Evolutionary conservation across 2,329 filamentous ascomycete genomes (phyloP).

Genomic region (Lasiodiplodia hormozganensis): DNA sequence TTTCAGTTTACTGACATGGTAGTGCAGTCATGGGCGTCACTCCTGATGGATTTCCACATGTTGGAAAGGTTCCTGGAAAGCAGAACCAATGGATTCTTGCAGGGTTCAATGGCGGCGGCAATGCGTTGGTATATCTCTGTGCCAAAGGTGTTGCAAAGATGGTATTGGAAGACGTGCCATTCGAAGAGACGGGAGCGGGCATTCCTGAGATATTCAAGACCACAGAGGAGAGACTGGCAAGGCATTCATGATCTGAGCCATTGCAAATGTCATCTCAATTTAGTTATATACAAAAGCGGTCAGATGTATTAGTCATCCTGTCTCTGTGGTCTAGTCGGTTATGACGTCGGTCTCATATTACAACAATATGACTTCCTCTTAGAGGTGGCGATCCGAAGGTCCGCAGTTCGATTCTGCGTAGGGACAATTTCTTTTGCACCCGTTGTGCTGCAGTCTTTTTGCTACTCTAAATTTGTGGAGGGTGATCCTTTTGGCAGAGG

Average conservation of each 20-base stretch:
- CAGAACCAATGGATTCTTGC: slow-evolving; percentile 33
- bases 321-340: slow-evolving; percentile 32
- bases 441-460: not conserved
- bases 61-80: slow-evolving; percentile 30
- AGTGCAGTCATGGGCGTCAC: slow-evolving; percentile 34
- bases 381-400: slow-evolving; percentile 29
- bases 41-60: slow-evolving; percentile 33
- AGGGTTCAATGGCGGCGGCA: slow-evolving; percentile 35
- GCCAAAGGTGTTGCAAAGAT: slow-evolving; percentile 52
- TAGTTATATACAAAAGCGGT: too few relatives aligned
- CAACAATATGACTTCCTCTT: slow-evolving; percentile 11
- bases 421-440: slow-evolving; percentile 28
- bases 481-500: too few relatives aligned
- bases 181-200: slow-evolving; percentile 42
- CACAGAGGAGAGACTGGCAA: slow-evolving; percentile 38
- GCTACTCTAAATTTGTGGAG: too few relatives aligned
- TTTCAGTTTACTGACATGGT: not conserved
- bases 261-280: too few relatives aligned
- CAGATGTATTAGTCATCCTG: not conserved
- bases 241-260: not conserved
- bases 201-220: slow-evolving; percentile 48
- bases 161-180: slow-evolving; percentile 41
- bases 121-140: slow-evolving; percentile 33
- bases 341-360: slow-evolving; percentile 32
- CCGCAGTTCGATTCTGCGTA: slow-evolving; percentile 31